Evolutionary conservation across 176 grass and related monocot genomes (phyloP).

Genomic region (Avena eriantha): DNA sequence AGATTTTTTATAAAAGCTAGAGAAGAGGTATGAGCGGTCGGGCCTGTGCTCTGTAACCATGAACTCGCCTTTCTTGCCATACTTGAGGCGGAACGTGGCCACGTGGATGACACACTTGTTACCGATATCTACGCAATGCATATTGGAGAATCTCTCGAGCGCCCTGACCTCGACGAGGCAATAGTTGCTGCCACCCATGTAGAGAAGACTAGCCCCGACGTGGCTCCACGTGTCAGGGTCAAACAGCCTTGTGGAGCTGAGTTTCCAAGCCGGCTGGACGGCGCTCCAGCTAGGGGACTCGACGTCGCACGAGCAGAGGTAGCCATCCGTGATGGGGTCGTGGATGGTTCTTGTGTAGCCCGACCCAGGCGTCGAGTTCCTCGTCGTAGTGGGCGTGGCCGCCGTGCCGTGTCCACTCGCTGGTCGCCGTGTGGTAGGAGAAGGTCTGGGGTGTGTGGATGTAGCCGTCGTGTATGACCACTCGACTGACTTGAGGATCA

Average conservation of each 20-base stretch:
- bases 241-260: background rate
- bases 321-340: background rate
- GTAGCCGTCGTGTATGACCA: too few species aligned
- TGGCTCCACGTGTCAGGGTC: background rate
- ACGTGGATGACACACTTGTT: background rate
- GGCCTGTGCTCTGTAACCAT: background rate
- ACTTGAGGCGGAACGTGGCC: background rate
- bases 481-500: too few species aligned
- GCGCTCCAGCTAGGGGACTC: background rate
- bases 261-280: background rate
- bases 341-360: background rate
- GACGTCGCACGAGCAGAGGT: background rate
- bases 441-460: background rate
- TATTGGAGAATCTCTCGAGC: background rate
- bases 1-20: too few species aligned
- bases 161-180: background rate
- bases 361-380: background rate
- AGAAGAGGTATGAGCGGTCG: background rate
- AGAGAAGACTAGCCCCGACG: background rate
- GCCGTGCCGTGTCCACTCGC: background rate
- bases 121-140: background rate
- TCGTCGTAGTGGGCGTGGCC: background rate
- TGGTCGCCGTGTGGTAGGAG: background rate
- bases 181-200: background rate
- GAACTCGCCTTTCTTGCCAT: conserved; percentile 7